Percentiles rank a stretch among this genome's conserved stretches.
These are phyloP conservation scores for Ganoderma multipileum DNA, from an alignment of 1,284 basidiomycete genomes.

Conservation along the genomic window DNA sequence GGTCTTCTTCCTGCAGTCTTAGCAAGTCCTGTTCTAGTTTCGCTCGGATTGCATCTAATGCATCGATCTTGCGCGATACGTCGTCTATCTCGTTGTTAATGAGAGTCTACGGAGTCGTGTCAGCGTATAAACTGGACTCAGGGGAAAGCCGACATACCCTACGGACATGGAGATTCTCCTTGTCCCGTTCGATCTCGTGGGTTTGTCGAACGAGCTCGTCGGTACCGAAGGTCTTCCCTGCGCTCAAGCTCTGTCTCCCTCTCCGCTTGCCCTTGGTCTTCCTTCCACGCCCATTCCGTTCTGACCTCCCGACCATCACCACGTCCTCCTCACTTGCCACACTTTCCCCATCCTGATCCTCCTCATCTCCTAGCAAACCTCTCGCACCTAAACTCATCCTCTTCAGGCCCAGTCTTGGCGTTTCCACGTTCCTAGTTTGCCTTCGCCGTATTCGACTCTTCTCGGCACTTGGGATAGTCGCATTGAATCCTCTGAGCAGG, in stretches of 20 bases:
- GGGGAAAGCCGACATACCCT: slow-evolving; percentile 61
- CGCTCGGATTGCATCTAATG: slow-evolving; percentile 82
- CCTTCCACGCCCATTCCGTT: slow-evolving; percentile 36
- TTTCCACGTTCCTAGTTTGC: slow-evolving; percentile 82
- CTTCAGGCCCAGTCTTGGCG: slow-evolving; percentile 80
- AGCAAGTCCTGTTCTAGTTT: slow-evolving; percentile 87
- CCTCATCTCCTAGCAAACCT: slow-evolving; percentile 74
- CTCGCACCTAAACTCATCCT: slow-evolving; percentile 79
- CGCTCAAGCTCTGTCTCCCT: slow-evolving; percentile 71
- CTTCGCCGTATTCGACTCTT: slow-evolving; percentile 76
- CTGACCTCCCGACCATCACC: slow-evolving; percentile 58
- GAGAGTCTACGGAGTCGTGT: slow-evolving; percentile 60
- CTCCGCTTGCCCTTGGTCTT: slow-evolving; percentile 62
- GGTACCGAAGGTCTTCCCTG: slow-evolving; percentile 75
- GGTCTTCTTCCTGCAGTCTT: slow-evolving; percentile 91
- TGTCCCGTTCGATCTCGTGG: slow-evolving; percentile 86
- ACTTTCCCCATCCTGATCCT: slow-evolving; percentile 66
- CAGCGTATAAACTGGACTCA: slow-evolving; percentile 20
- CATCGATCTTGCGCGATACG: slow-evolving; percentile 88
- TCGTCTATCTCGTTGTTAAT: slow-evolving; percentile 87
- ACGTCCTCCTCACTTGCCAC: slow-evolving; percentile 71
- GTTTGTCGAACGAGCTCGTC: slow-evolving; percentile 85
- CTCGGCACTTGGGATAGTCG: slow-evolving; percentile 89
- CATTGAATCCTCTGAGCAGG: slow-evolving; percentile 87
- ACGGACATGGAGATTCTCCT: slow-evolving; percentile 88